Conservation (phyloP, 176 grass and related monocot genomes). For the Pontederia paniculata region DNA sequence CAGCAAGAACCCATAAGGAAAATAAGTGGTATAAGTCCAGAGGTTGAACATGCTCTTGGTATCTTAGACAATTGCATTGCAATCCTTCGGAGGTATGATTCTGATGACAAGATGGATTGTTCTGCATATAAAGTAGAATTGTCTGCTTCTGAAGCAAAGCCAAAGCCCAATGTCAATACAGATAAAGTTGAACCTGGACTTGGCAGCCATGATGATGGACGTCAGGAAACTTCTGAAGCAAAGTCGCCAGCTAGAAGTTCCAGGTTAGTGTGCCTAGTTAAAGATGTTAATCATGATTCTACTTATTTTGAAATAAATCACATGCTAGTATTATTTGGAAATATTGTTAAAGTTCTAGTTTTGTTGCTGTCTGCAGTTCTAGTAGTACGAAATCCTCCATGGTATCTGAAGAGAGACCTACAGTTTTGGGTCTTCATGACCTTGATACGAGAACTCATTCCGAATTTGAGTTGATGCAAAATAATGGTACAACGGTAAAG, state of each 20-base stretch:
- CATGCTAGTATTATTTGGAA: neutral
- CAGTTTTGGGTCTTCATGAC: neutral
- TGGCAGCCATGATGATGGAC: slow-evolving; percentile 14
- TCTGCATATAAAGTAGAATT: slow-evolving; percentile 18
- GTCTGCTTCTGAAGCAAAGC: slow-evolving; percentile 16
- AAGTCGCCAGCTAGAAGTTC: slow-evolving; percentile 17
- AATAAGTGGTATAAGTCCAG: slow-evolving; percentile 37
- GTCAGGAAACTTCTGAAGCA: slow-evolving; percentile 15
- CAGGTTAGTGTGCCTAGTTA: slow-evolving; percentile 36
- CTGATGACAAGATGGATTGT: slow-evolving; percentile 5
- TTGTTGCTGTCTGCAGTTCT: no score
- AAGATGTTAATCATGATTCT: neutral
- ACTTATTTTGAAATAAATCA: neutral
- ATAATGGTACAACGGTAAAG: neutral
- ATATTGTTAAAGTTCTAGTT: no score
- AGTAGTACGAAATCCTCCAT: no score
- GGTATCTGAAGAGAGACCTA: neutral
- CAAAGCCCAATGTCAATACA: slow-evolving; percentile 4
- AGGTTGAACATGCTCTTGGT: slow-evolving; percentile 58
- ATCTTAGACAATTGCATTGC: slow-evolving; percentile 60
- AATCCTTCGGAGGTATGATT: slow-evolving; percentile 29
- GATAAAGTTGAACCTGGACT: slow-evolving; percentile 11
- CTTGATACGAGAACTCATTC: slow-evolving; percentile 5
- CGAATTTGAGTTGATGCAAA: neutral
- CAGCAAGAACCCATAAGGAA: slow-evolving; percentile 3